phyloP scores from a whole-genome alignment of 495 filamentous ascomycete species.

The Hapsidospora chrysogenum region DNA sequence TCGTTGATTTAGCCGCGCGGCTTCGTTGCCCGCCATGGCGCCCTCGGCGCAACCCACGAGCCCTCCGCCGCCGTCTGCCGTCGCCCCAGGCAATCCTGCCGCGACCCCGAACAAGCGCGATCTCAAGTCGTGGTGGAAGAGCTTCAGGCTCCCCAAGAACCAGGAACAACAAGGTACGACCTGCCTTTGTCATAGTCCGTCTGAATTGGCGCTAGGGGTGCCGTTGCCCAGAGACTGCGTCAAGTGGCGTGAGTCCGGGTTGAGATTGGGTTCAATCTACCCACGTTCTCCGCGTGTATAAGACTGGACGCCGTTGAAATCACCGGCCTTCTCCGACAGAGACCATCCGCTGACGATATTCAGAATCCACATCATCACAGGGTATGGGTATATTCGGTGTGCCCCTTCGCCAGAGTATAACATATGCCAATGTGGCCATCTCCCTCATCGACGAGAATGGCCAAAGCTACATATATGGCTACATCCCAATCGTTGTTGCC shows the following conservation, averaged over 20 bases:
- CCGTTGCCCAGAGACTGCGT: too few species aligned
- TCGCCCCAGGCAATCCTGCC: slow-evolving; percentile 11
- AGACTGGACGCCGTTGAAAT: too few species aligned
- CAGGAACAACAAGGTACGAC: slow-evolving; percentile 61
- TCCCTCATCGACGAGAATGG: slow-evolving; percentile 82
- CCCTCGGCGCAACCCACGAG: not conserved
- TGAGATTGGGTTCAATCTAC: too few species aligned
- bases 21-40: not conserved
- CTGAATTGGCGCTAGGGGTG: too few species aligned
- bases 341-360: too few species aligned
- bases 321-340: too few species aligned
- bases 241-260: too few species aligned
- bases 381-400: slow-evolving; percentile 72
- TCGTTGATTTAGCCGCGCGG: not conserved
- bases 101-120: slow-evolving; percentile 64
- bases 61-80: slow-evolving; percentile 5
- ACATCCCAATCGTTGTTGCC: slow-evolving; percentile 95
- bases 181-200: too few species aligned
- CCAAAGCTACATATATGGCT: slow-evolving; percentile 94
- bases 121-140: slow-evolving; percentile 82
- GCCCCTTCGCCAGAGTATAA: slow-evolving; percentile 86
- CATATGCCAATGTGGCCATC: slow-evolving; percentile 97
- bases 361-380: too few species aligned
- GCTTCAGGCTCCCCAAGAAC: slow-evolving; percentile 63
- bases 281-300: too few species aligned